Evolutionary conservation across 2,329 filamentous ascomycete genomes (phyloP), one percentile per base, ranked within the genome.

Genomic region (Colletotrichum sp.): DNA sequence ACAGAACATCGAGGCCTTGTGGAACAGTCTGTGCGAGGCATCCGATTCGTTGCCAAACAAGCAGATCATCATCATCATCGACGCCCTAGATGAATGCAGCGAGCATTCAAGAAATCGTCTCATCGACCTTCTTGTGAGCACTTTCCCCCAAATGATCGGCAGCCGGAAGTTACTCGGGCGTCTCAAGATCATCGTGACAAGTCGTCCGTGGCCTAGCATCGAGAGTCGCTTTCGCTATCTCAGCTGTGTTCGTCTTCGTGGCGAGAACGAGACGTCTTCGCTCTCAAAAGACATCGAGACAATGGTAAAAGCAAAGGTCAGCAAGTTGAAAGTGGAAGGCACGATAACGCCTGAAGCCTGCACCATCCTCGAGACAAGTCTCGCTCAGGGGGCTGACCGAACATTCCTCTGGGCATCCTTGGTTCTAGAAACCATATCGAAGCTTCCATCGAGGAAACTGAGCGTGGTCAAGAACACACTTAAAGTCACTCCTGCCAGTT

Each of bases 41-140:
- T 34, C 69, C 0, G 69, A 71, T 2, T 65, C 27, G 0, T 2
- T 65, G 0, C 29, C 57, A 0, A 52, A 59, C 0, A 52, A 0
- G 9, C 36, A 71, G 15, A 71, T 75, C 3, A 34, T 78, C 6
- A 44, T 65, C 0, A 44, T 77, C 30, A 30, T 78, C 3, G 77
- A 78, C 30, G 77, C 71, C 1, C 49, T 78, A 0, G 77, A 78
- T 15, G 77, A 78, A 8, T 78, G 77, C 30, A 32, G 49, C 5
- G 57, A 69, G 15, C 1, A 2, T 1, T 2, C 34, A 16, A 39
- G 34, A 8, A 39, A 39, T 1, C 1, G 34, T 1, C 1, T 39
- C 4, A 65, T 69, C 7, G 55, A 67, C 13, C 52, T 67, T 1
- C 44, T 74, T 0, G 67, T 65, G 1, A 22, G 66, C 8, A 59